A percentile compares a stretch with the other conserved stretches of the same genome.
These are phyloP conservation scores for Neurospora cerealis DNA, from an alignment of 495 filamentous ascomycete species.

Conservation along the genomic window DNA sequence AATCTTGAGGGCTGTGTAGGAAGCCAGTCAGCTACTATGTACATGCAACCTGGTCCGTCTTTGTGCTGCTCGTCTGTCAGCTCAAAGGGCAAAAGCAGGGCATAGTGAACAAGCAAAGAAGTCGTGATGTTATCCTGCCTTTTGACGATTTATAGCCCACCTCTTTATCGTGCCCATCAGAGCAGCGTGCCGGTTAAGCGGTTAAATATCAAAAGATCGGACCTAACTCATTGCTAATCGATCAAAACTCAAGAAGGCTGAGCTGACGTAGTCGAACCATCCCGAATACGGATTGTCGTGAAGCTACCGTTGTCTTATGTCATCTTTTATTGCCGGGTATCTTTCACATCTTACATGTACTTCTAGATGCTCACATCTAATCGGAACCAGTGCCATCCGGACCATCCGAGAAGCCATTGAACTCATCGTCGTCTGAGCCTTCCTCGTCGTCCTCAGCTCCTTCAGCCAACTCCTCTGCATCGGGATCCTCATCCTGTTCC, in stretches of 20 bases:
- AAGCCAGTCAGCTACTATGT: neutral
- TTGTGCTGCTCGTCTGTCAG: neutral
- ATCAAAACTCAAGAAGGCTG: neutral
- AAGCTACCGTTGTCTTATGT: neutral
- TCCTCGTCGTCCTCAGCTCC: conserved; percentile 15
- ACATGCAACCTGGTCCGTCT: neutral
- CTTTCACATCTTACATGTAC: neutral
- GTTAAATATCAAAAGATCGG: neutral
- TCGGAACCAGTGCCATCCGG: conserved; percentile 33
- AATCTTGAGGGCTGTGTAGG: neutral
- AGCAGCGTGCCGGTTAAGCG: neutral
- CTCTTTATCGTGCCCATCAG: neutral
- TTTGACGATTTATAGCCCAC: neutral
- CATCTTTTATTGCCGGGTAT: neutral
- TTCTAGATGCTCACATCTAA: conserved; percentile 6
- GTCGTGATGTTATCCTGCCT: neutral
- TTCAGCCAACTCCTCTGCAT: conserved; percentile 14
- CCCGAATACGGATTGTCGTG: neutral
- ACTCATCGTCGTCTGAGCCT: conserved; percentile 37
- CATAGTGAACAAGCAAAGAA: neutral
- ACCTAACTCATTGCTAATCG: neutral
- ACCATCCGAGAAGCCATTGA: conserved; percentile 35
- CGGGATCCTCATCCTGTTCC: conserved; percentile 29
- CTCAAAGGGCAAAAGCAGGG: neutral
- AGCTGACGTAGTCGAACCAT: neutral